A percentile compares a stretch with the other conserved stretches of the same genome.
phyloP scores from a whole-genome alignment of 108 stramenopile genomes.

The Cyclotella sp. region DNA sequence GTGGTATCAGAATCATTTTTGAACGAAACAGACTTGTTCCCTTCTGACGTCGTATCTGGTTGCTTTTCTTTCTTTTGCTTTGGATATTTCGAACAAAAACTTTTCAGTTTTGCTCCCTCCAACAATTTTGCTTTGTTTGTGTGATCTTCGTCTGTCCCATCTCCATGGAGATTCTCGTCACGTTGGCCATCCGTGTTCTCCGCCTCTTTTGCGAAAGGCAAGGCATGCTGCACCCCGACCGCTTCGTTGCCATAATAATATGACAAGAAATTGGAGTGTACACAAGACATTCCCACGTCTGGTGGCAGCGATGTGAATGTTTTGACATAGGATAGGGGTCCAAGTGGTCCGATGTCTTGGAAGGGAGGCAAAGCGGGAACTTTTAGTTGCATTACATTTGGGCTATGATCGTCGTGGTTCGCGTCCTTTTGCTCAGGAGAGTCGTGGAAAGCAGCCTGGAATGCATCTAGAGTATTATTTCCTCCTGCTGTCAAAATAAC shows the following conservation, averaged over 20 bases:
- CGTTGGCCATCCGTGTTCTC: not conserved
- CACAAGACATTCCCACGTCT: not conserved
- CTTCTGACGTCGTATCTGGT: not conserved
- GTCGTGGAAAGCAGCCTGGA: too few relatives aligned
- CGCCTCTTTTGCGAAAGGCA: not conserved
- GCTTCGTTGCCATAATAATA: slow-evolving; percentile 34
- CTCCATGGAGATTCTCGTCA: not conserved
- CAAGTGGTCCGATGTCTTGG: not conserved
- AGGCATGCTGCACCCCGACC: not conserved
- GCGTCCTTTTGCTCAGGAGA: not conserved
- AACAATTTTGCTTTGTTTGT: not conserved
- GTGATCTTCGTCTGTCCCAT: slow-evolving; percentile 8
- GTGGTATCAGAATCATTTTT: not conserved
- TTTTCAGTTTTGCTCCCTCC: not conserved
- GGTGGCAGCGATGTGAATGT: slow-evolving; percentile 4
- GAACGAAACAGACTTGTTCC: not conserved
- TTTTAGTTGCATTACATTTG: too few relatives aligned
- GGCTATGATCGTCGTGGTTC: not conserved
- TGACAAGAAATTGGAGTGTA: slow-evolving; percentile 26
- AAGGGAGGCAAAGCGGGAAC: too few relatives aligned
- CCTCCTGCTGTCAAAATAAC: not conserved
- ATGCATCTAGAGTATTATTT: not conserved
- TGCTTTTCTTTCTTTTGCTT: not conserved
- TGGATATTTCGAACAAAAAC: slow-evolving; percentile 34
- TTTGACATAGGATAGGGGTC: not conserved